phyloP scores from a whole-genome alignment of 768 basidiomycete genomes.

The Lentinula raphanica region DNA sequence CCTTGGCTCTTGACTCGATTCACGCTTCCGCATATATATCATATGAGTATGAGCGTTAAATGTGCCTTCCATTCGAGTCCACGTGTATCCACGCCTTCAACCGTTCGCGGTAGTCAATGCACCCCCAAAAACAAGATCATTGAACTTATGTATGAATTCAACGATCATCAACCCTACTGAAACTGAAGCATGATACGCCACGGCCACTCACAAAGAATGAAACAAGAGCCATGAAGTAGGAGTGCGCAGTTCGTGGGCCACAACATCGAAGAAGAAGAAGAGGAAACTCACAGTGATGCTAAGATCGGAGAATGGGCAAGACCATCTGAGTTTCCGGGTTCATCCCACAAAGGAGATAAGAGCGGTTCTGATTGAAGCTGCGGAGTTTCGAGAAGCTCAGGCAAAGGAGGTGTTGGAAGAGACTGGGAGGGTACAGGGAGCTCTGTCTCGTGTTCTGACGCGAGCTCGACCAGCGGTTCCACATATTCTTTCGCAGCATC shows the following conservation, averaged over 20 bases:
- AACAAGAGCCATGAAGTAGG: neutral
- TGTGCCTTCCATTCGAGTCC: neutral
- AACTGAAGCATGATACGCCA: neutral
- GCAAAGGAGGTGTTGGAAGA: constrained; percentile 4
- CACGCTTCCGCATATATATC: constrained; percentile 1
- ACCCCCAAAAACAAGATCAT: neutral
- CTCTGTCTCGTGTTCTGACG: neutral
- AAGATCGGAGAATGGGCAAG: constrained; percentile 7
- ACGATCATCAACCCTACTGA: neutral
- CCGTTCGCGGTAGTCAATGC: neutral
- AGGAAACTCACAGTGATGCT: constrained; percentile 4
- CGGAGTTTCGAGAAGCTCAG: neutral
- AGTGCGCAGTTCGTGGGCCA: too few relatives aligned
- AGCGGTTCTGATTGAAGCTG: neutral
- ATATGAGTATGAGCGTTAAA: neutral
- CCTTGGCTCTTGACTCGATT: neutral
- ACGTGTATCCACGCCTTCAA: neutral
- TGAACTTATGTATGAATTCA: neutral
- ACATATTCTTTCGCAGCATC: neutral
- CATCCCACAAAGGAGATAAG: constrained; percentile 4
- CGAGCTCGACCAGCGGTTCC: neutral
- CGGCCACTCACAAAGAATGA: neutral
- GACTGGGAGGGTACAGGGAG: neutral
- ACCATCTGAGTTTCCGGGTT: neutral
- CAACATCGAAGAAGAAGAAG: neutral